Percentiles rank a stretch among this genome's conserved stretches.
Evolutionary conservation across 371 early-diverging fungal genomes (phyloP).

Genomic region (Mortierella sp.): DNA sequence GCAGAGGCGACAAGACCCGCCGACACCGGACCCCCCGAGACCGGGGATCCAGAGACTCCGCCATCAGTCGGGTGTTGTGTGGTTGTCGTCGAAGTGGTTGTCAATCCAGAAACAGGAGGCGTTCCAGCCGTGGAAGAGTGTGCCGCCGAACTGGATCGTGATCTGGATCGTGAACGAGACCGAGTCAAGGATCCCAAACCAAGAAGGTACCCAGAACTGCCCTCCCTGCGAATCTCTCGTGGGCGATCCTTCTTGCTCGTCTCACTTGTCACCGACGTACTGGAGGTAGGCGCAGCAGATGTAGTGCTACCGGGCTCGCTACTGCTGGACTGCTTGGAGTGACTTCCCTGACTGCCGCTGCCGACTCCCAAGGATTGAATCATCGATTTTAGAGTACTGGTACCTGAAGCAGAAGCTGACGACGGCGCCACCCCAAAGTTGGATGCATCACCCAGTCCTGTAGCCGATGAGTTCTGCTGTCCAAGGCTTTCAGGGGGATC

Average conservation of each 20-base stretch:
- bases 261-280: background rate
- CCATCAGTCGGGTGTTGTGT: background rate
- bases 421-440: background rate
- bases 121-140: background rate
- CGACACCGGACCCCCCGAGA: background rate
- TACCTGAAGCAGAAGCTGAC: slow-evolving; percentile 2
- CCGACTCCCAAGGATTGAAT: slow-evolving; percentile 42
- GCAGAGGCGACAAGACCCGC: background rate
- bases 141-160: slow-evolving; percentile 36
- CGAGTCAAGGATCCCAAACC: slow-evolving; percentile 41
- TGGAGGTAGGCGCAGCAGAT: background rate
- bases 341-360: slow-evolving; percentile 8
- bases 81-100: background rate
- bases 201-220: slow-evolving; percentile 44
- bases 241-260: slow-evolving; percentile 21
- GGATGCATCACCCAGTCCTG: background rate
- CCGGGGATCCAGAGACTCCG: background rate
- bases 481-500: background rate
- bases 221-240: slow-evolving; percentile 34
- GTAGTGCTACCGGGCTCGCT: slow-evolving; percentile 1
- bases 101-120: background rate
- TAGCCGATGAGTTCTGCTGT: background rate
- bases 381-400: slow-evolving; percentile 42
- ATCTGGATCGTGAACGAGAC: slow-evolving; percentile 38
- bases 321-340: slow-evolving; percentile 21